Conservation (phyloP, 2,329 filamentous ascomycete species). For the Ophiostoma sp. region DNA sequence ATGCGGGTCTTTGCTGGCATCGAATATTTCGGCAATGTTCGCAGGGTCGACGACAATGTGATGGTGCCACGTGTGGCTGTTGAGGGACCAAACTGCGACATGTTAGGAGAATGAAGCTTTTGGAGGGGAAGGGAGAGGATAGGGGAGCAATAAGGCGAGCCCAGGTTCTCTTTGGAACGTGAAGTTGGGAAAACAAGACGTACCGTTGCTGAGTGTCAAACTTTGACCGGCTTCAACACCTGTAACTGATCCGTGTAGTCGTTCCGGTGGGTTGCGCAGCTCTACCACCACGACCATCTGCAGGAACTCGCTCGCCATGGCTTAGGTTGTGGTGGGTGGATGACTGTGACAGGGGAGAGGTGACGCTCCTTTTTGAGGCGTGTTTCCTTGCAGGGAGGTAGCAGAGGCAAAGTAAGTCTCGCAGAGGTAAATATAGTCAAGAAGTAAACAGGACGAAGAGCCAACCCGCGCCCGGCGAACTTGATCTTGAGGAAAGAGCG, state of each 20-base stretch:
- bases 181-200: background rate
- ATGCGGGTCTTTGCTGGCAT: slow-evolving; percentile 25
- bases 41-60: slow-evolving; percentile 48
- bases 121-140: background rate
- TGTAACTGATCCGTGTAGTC: slow-evolving; percentile 69
- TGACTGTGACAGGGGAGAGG: background rate
- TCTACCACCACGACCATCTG: slow-evolving; percentile 67
- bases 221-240: slow-evolving; percentile 66
- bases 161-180: background rate
- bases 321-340: background rate
- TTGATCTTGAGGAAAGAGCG: background rate
- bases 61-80: slow-evolving; percentile 44
- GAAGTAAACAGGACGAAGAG: background rate
- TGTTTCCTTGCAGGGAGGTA: background rate
- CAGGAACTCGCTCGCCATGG: slow-evolving; percentile 70
- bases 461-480: background rate
- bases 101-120: background rate
- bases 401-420: background rate
- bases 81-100: slow-evolving; percentile 42
- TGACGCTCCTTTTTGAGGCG: background rate
- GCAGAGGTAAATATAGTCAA: background rate
- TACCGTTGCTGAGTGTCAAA: slow-evolving; percentile 72
- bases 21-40: slow-evolving; percentile 36
- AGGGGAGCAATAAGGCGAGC: background rate
- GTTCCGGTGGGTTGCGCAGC: slow-evolving; percentile 62